Evolutionary conservation across 495 filamentous ascomycete species (phyloP).

Genomic region (Umbilicaria muhlenbergii): DNA sequence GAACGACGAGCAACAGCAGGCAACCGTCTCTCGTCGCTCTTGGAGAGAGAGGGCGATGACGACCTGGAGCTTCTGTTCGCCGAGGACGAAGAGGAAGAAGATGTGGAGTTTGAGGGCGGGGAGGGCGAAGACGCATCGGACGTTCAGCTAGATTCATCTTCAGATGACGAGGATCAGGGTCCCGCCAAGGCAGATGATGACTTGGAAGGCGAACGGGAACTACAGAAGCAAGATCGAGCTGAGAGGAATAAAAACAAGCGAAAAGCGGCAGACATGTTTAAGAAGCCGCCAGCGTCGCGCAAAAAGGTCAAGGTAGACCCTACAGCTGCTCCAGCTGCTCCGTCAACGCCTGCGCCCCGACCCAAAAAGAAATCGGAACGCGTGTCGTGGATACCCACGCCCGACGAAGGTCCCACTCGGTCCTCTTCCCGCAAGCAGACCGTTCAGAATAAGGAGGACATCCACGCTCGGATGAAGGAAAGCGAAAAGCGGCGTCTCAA

Average conservation of each 20-base stretch:
- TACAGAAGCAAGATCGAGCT: conserved; percentile 41
- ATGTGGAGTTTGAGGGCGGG: conserved; percentile 60
- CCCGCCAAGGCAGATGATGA: conserved; percentile 44
- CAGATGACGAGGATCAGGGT: conserved; percentile 63
- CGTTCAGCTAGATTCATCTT: conserved; percentile 66
- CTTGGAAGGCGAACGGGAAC: conserved; percentile 44
- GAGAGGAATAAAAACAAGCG: conserved; percentile 49
- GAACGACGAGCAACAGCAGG: conserved; percentile 75
- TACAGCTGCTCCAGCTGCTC: conserved; percentile 28
- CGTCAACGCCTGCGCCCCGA: conserved; percentile 34
- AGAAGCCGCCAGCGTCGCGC: conserved; percentile 32
- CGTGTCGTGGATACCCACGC: conserved; percentile 69
- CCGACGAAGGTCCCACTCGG: conserved; percentile 64
- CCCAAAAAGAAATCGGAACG: conserved; percentile 91
- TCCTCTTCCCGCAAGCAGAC: conserved; percentile 73
- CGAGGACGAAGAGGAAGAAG: conserved; percentile 77
- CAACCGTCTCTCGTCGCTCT: conserved; percentile 62
- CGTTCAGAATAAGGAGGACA: conserved; percentile 66
- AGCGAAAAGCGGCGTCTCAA: conserved; percentile 65
- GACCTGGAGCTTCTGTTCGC: conserved; percentile 70
- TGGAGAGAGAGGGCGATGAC: conserved; percentile 62
- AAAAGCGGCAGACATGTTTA: conserved; percentile 43
- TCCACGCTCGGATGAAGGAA: conserved; percentile 68
- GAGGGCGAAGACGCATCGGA: conserved; percentile 54
- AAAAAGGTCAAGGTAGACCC: conserved; percentile 55